Evolutionary conservation across 129 eudicot genomes (phyloP), one percentile per base, ranked within the genome.

Genomic region (Silybum marianum): DNA sequence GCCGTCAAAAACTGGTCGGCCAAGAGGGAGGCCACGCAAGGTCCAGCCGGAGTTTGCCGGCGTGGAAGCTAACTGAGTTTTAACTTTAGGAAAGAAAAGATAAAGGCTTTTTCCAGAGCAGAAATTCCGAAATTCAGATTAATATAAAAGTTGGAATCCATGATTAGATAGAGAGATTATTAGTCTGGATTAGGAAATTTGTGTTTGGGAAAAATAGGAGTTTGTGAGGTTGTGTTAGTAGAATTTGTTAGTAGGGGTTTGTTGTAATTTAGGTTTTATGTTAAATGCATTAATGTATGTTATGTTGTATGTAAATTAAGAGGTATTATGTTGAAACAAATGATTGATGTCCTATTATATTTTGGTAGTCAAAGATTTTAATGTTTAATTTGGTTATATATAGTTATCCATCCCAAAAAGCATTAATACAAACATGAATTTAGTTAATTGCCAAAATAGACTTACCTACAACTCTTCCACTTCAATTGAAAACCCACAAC

Each of bases 401-500:
- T n/a, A n/a, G n/a, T n/a, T n/a, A n/a, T n/a, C 54, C 54, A 44
- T 11, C 16, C 3, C 54, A 54, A 54, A 54, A 54, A 54, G 63
- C 22, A 3, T 5, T 54, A 18, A 54, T 54, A 54, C 63, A 54
- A 54, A 16, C 48, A 44, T 44, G 54, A 44, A 44, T 44, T 44
- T 12, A 44, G 54, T 44, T 11, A 44, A 44, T 44, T 44, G 54
- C 54, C 54, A 44, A 44, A 44, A 40, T 48, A 13, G 13, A 3
- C 68, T 18, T 14, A 36, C 12, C 91, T 92, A 95, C 54, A 95
- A 22, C 86, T 88, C 93, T 84, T 90, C 98, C 40, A 90, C 91
- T 76, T 95, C 85, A 72, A 95, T 82, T 9, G 91, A 87, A 73
- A 95, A 90, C 84, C 99, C 99, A 84, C 98, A 90, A 1, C 23